Base-by-base conservation (phyloP, 2,329 filamentous ascomycete species). In the Curvularia verruculosa region DNA sequence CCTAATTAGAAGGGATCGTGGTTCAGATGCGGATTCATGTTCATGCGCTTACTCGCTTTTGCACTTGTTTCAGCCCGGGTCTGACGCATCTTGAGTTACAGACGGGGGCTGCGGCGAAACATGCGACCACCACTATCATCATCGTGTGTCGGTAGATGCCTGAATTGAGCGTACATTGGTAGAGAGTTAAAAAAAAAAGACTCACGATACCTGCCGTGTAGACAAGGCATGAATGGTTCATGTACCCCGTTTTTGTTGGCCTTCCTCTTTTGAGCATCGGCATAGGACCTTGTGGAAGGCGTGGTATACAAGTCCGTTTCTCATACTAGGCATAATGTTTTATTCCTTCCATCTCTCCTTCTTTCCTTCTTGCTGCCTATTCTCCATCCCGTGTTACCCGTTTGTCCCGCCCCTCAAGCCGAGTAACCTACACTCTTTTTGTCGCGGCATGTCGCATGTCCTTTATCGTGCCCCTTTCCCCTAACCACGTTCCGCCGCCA, bases 381-480 rank as follows among this genome's bases (percentile, higher is more conserved):
- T n/a, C 5, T n/a, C 13, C 10, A 36, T n/a, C 15, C 31, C 31
- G 31, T 36, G 5, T 36, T 36, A n/a, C 31, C 31, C 31, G 31
- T 36, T n/a, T 15, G 15, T n/a, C 31, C 13, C 31, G 15, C 31
- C 15, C 31, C n/a, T n/a, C 15, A 6, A n/a, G 15, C 15, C 31
- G 1, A 10, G 13, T 26, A 23, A 23, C 15, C 21, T 43, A 43
- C 21, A 26, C 21, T 43, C 12, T 8, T 43, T 43, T 43, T 6
- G 40, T 43, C 40, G 40, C 40, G 40, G 23, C 40, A 43, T 43
- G 40, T 43, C 40, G 40, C 40, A 43, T 43, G 12, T 43, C n/a
- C 21, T 24, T 24, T 43, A 10, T 24, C 13, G n/a, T n/a, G n/a
- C 9, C 40, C 40, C 15, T 15, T 3, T n/a, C 15, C 15, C 13